phyloP scores from a whole-genome alignment of 495 filamentous ascomycete species.

The Aspergillus nanangensis region DNA sequence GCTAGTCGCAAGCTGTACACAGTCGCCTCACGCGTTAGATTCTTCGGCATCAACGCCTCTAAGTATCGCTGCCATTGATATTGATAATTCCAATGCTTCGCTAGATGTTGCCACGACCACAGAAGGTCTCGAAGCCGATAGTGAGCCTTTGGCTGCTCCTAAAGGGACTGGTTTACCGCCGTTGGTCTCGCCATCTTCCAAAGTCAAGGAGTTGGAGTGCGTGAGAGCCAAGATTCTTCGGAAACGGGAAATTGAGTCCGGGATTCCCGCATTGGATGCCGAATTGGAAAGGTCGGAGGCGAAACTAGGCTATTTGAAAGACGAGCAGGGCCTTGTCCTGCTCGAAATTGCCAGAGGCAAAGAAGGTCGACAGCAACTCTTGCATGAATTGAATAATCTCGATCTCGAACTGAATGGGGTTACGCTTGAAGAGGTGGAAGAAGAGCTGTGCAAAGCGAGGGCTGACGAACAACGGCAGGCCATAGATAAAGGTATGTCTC shows the following conservation, averaged over 20 bases:
- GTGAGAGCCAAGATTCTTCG: conserved; percentile 34
- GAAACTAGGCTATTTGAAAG: conserved; percentile 48
- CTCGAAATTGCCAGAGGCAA: conserved; percentile 49
- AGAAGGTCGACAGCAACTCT: conserved; percentile 35
- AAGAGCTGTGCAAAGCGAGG: conserved; percentile 27
- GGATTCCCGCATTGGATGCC: conserved; percentile 53
- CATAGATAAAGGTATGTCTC: conserved; percentile 23
- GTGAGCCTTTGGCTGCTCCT: too few species aligned
- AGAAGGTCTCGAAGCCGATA: too few species aligned
- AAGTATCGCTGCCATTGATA: conserved; percentile 13
- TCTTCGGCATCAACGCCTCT: conserved; percentile 17
- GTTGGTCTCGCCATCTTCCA: too few species aligned
- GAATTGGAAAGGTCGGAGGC: conserved; percentile 42
- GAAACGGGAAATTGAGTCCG: conserved; percentile 51
- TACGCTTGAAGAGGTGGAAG: conserved; percentile 35
- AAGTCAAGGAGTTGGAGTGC: conserved; percentile 12
- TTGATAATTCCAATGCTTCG: not conserved
- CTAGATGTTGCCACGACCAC: too few species aligned
- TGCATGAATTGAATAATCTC: conserved; percentile 52
- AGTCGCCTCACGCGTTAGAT: conserved; percentile 26
- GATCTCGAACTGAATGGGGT: conserved; percentile 42
- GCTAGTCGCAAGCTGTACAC: conserved; percentile 33
- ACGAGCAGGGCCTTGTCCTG: conserved; percentile 56
- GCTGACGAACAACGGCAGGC: conserved; percentile 20
- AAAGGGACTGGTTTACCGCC: too few species aligned